Conservation (phyloP, 2,329 filamentous ascomycete genomes). For the Fusarium sp. region DNA sequence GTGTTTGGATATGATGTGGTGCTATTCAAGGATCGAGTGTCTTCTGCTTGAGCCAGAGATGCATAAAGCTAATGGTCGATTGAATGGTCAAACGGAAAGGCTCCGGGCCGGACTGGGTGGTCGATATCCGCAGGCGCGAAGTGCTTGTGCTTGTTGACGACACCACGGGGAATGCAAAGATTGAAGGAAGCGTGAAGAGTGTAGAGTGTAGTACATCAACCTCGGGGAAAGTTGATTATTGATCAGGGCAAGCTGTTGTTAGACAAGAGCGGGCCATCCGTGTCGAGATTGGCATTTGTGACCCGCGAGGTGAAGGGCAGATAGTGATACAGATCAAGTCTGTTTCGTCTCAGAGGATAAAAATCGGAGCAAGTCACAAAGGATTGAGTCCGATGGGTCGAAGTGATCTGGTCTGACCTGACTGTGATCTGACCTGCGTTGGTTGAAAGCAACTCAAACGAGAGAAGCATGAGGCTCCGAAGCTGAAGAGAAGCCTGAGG, state of each 20-base stretch:
- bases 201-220: neutral
- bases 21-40: neutral
- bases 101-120: neutral
- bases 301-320: neutral
- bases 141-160: conserved; percentile 11
- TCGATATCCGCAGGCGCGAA: neutral
- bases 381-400: neutral
- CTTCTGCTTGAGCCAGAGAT: neutral
- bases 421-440: neutral
- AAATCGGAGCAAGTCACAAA: conserved; percentile 2
- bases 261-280: conserved; percentile 15
- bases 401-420: neutral
- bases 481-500: conserved; percentile 3
- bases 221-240: conserved; percentile 3
- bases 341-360: neutral
- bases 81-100: neutral
- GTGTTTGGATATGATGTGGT: neutral
- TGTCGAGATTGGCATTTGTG: neutral
- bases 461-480: conserved; percentile 1
- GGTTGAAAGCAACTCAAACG: neutral
- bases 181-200: neutral
- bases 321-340: neutral
- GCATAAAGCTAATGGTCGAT: neutral
- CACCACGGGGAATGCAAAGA: neutral
- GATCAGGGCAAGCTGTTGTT: conserved; percentile 32